Conservation (phyloP, 2,329 filamentous ascomycete species). For the Calonectria ilicicola region DNA sequence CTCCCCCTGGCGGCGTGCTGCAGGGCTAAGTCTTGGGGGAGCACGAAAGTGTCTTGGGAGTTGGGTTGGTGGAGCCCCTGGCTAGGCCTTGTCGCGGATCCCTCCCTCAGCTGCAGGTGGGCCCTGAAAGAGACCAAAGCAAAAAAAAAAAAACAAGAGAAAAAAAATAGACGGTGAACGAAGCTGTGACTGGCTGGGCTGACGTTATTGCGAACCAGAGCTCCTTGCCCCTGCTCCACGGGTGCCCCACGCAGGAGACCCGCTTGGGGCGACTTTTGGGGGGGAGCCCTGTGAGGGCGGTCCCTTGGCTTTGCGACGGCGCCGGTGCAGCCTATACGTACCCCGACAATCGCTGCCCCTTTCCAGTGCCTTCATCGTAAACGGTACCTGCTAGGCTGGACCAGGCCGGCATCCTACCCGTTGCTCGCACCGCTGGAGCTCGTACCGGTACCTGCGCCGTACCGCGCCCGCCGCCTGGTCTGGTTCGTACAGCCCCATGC, state of each 20-base stretch:
- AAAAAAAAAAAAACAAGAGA: not conserved
- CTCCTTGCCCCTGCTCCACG: constrained; percentile 24
- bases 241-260: constrained; percentile 33
- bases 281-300: constrained; percentile 7
- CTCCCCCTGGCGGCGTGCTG: constrained; percentile 39
- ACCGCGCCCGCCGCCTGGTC: not conserved
- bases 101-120: constrained; percentile 39
- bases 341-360: constrained; percentile 7
- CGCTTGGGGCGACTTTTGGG: constrained; percentile 23
- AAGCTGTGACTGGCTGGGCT: constrained; percentile 12
- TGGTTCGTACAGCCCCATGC: constrained; percentile 1
- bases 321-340: constrained; percentile 8
- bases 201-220: constrained; percentile 29
- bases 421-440: not conserved
- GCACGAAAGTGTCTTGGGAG: not conserved
- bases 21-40: constrained; percentile 10
- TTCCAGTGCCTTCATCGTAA: not conserved
- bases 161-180: not conserved
- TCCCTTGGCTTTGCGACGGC: constrained; percentile 17
- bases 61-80: constrained; percentile 16
- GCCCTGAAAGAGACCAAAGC: not conserved
- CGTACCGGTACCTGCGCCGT: constrained; percentile 3
- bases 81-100: constrained; percentile 39
- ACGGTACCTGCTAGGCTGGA: not conserved
- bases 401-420: not conserved